A percentile compares a stretch with the other conserved stretches of the same genome.
These are phyloP conservation scores for Nasturtium officinale DNA, from an alignment of 345 rosid genomes.

Conservation along the genomic window DNA sequence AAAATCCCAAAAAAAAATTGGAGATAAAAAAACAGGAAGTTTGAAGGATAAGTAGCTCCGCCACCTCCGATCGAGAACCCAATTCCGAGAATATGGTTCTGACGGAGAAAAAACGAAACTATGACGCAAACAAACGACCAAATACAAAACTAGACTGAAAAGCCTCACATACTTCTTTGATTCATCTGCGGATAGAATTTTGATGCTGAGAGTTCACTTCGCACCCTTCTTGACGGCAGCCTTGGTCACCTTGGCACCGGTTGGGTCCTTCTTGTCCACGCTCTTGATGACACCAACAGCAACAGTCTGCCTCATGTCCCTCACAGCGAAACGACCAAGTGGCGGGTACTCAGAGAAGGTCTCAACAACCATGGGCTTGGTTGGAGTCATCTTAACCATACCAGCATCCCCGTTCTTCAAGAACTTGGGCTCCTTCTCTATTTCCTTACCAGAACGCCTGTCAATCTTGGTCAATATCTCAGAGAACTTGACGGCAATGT, in stretches of 20 bases:
- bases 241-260: constrained; percentile 81
- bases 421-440: constrained; percentile 84
- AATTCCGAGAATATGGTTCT: constrained; percentile 17
- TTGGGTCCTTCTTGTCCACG: constrained; percentile 84
- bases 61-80: constrained; percentile 46
- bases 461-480: constrained; percentile 73
- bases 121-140: neutral
- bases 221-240: constrained; percentile 82
- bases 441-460: constrained; percentile 74
- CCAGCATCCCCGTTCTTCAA: constrained; percentile 70
- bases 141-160: neutral
- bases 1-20: too few relatives aligned
- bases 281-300: constrained; percentile 85
- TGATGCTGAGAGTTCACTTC: constrained; percentile 48
- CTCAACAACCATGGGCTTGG: constrained; percentile 89
- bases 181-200: constrained; percentile 5
- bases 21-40: too few relatives aligned
- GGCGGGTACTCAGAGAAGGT: constrained; percentile 79
- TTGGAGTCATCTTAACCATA: constrained; percentile 63
- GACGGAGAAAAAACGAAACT: constrained; percentile 9
- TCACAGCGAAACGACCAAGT: constrained; percentile 79
- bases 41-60: neutral
- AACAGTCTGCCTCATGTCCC: constrained; percentile 92
- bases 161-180: neutral
- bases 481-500: constrained; percentile 79